Evolutionary conservation across 331 rosid species (phyloP).

Genomic region (Acacia pycnantha): DNA sequence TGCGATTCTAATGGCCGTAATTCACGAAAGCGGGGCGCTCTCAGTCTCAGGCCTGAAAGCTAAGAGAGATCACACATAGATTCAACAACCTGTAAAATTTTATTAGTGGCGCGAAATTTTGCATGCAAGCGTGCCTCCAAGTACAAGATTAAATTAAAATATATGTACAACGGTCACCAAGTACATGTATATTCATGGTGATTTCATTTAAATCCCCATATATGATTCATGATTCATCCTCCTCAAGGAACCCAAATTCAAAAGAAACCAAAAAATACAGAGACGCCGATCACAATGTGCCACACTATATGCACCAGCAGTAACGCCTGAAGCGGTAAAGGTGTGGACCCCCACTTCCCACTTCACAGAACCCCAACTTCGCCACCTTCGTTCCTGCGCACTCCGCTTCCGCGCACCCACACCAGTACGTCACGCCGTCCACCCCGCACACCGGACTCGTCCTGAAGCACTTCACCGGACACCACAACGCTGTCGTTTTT

Average conservation of each 20-base stretch:
- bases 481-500: constrained; percentile 28
- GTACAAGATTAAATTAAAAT: neutral
- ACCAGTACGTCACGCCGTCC: constrained; percentile 88
- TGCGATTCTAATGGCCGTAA: too few relatives aligned
- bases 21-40: too few relatives aligned
- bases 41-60: too few relatives aligned
- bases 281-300: constrained; percentile 81
- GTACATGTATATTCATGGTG: too few relatives aligned
- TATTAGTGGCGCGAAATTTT: neutral
- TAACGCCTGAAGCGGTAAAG: constrained; percentile 81
- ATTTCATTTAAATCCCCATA: too few relatives aligned
- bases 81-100: neutral
- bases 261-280: constrained; percentile 81
- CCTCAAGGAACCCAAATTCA: neutral
- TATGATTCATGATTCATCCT: too few relatives aligned
- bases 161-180: neutral
- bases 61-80: too few relatives aligned
- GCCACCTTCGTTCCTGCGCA: constrained; percentile 72
- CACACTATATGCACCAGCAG: constrained; percentile 85
- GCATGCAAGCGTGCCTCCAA: neutral
- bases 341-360: constrained; percentile 76
- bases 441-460: constrained; percentile 84
- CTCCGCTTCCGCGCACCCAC: constrained; percentile 83
- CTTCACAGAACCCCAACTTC: constrained; percentile 76
- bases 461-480: constrained; percentile 80